A percentile compares a stretch with the other conserved stretches of the same genome.
phyloP scores from a whole-genome alignment of 345 rosid species.

The Citrus unshiu region DNA sequence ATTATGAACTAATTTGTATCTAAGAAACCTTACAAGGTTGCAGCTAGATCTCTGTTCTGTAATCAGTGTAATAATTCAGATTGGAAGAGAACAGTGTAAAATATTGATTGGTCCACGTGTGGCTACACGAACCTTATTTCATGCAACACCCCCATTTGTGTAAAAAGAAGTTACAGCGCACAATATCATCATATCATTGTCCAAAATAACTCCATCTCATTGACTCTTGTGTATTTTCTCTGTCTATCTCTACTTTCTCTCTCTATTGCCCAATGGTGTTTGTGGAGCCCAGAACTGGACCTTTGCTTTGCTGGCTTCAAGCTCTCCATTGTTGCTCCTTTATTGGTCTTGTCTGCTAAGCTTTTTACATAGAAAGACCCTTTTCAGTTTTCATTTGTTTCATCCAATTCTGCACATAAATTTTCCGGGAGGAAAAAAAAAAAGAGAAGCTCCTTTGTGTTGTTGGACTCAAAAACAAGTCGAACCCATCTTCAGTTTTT shows the following conservation, averaged over 20 bases:
- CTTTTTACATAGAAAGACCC: background rate
- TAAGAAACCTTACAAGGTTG: background rate
- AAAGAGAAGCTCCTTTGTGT: background rate
- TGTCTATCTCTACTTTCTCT: background rate
- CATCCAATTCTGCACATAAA: constrained; percentile 12
- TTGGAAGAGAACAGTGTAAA: background rate
- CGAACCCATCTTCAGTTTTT: constrained; percentile 2
- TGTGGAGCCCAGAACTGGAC: constrained; percentile 83
- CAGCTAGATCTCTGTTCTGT: background rate
- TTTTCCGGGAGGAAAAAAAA: background rate
- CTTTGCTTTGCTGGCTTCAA: constrained; percentile 77
- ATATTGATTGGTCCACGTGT: constrained; percentile 26
- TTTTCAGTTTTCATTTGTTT: background rate
- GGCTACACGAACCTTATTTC: constrained; percentile 25
- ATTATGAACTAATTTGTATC: background rate
- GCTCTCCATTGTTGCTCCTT: constrained; percentile 63
- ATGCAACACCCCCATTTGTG: constrained; percentile 2
- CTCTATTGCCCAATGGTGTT: constrained; percentile 9
- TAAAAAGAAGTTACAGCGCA: background rate
- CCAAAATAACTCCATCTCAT: constrained; percentile 7
- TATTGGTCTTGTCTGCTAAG: constrained; percentile 66
- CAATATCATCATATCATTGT: background rate
- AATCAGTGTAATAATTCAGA: background rate
- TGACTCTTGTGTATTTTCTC: constrained; percentile 15
- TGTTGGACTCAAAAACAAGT: constrained; percentile 11